These are phyloP conservation scores for Xylariaceae sp. DNA, from an alignment of 2,329 filamentous ascomycete species.

Conservation along the genomic window DNA sequence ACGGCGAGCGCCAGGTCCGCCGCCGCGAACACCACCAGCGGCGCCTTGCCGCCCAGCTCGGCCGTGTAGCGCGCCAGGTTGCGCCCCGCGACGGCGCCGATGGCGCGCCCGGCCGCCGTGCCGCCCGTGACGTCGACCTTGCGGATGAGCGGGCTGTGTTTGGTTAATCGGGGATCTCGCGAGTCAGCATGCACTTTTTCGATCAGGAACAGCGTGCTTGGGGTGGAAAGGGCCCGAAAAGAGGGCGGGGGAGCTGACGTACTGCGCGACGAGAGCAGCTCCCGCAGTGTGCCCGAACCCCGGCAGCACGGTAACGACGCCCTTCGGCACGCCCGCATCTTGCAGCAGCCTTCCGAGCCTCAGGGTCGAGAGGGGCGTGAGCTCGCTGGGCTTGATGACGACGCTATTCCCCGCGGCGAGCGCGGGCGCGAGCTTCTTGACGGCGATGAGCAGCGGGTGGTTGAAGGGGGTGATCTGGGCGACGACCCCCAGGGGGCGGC, in stretches of 20 bases:
- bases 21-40: constrained; percentile 58
- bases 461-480: constrained; percentile 52
- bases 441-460: constrained; percentile 49
- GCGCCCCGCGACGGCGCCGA: constrained; percentile 56
- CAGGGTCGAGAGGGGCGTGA: constrained; percentile 55
- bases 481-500: constrained; percentile 50
- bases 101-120: constrained; percentile 60
- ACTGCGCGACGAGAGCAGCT: constrained; percentile 46
- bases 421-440: constrained; percentile 54
- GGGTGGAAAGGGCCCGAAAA: too few relatives aligned
- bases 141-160: constrained; percentile 38
- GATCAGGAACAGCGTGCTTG: too few relatives aligned
- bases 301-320: constrained; percentile 57
- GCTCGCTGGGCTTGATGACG: constrained; percentile 55
- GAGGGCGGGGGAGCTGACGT: too few relatives aligned
- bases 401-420: constrained; percentile 53
- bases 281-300: constrained; percentile 47
- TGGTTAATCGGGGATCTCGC: too few relatives aligned
- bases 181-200: too few relatives aligned
- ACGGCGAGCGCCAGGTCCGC: constrained; percentile 60
- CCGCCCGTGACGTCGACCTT: constrained; percentile 73
- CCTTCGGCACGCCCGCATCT: constrained; percentile 62
- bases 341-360: constrained; percentile 52
- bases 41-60: constrained; percentile 65
- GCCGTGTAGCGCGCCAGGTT: constrained; percentile 65